Evolutionary conservation across 805 yeast species (phyloP), one percentile per base, ranked within the genome.

Genomic region (Candida gorgasii): DNA sequence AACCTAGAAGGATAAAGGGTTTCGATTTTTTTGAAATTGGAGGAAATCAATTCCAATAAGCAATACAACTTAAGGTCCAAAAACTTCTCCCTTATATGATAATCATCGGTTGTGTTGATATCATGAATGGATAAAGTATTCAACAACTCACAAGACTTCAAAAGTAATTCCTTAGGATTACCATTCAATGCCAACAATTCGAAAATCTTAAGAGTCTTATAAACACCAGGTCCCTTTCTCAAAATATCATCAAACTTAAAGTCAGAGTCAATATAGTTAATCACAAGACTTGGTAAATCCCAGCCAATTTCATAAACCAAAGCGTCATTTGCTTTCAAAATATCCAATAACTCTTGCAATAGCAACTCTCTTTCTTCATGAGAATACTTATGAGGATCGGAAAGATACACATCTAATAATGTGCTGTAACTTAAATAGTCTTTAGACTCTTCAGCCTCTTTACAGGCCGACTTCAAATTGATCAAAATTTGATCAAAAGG

Each of bases 1-100:
- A 86, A 89, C 47, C 85, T 78, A 0, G 96, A 85, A 6, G 97
- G 97, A 55, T 83, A 81, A 14, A 79, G 58, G 0, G 95, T 86
- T 28, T 71, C 67, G 46, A 88, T 82, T 44, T 82, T 67, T 49
- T 75, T 77, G 53, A 86, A 58, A 31, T 82, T 76, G 32, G 79
- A 69, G 13, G 66, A 71, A 41, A 86, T 63, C 41, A 89, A 68
- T 63, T 89, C 95, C 44, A 82, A 68, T 7, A 87, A 52, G 26
- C 80, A 68, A 62, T 86, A 86, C 47, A 86, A 67, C 61, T 84
- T 78, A 38, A 89, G 40, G 19, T 77, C 78, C 52, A 76, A 75
- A 46, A 68, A 64, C 44, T 48, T 55, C 43, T 57, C 64, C 44
- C 45, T 48, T 8, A 30, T 11, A 2, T 32, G 40, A 8, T 5